Evolutionary conservation across 2,329 filamentous ascomycete species (phyloP).

Genomic region (Ascochyta fabae): DNA sequence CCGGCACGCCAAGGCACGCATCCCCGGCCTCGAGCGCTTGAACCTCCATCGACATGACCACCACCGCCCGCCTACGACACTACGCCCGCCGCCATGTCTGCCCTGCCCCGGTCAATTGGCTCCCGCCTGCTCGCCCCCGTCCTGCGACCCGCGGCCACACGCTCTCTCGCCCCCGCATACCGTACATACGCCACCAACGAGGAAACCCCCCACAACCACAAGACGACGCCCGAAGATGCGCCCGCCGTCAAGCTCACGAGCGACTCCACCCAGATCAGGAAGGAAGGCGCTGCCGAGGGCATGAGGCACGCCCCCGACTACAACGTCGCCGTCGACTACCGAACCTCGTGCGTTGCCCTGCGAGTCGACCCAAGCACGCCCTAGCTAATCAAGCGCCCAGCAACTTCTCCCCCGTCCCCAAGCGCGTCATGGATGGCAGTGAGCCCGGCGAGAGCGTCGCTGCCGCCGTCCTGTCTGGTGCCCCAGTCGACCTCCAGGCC

Average conservation of each 20-base stretch:
- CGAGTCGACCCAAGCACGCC: background rate
- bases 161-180: conserved; percentile 33
- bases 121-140: conserved; percentile 49
- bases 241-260: conserved; percentile 42
- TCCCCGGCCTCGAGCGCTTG: conserved; percentile 32
- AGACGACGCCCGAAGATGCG: conserved; percentile 47
- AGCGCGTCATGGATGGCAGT: conserved; percentile 87
- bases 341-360: conserved; percentile 75
- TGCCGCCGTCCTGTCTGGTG: conserved; percentile 87
- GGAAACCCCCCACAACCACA: conserved; percentile 29
- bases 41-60: conserved; percentile 30
- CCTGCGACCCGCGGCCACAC: conserved; percentile 35
- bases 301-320: conserved; percentile 80
- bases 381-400: conserved; percentile 57
- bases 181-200: conserved; percentile 44
- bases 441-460: conserved; percentile 77
- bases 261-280: conserved; percentile 59
- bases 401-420: conserved; percentile 88
- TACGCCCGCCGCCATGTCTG: conserved; percentile 46
- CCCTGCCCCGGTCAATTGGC: conserved; percentile 50
- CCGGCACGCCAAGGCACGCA: conserved; percentile 28
- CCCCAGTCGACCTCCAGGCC: conserved; percentile 91
- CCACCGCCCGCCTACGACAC: conserved; percentile 21
- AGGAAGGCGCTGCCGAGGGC: conserved; percentile 58
- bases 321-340: conserved; percentile 79